Percentiles rank a stretch among this genome's conserved stretches.
phyloP scores from a whole-genome alignment of 2,329 filamentous ascomycete species.

The Coleophoma crateriformis region DNA sequence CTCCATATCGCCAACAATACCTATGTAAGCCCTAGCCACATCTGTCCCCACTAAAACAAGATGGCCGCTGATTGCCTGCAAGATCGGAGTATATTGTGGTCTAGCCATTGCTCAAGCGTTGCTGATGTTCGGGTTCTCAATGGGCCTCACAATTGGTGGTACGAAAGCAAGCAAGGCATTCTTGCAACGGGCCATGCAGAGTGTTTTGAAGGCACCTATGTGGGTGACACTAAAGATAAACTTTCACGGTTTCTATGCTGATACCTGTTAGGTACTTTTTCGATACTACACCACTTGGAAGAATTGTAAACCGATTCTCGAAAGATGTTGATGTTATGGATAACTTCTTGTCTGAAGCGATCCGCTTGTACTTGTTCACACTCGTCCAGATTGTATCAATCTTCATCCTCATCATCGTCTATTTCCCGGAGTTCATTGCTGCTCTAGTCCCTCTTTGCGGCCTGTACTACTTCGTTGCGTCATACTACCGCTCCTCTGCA shows the following conservation, averaged over 20 bases:
- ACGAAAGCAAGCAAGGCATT: constrained; percentile 75
- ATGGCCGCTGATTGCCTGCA: neutral
- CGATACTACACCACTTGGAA: constrained; percentile 64
- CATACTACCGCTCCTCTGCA: constrained; percentile 72
- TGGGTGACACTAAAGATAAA: constrained; percentile 29
- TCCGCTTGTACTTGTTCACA: constrained; percentile 85
- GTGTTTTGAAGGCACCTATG: constrained; percentile 65
- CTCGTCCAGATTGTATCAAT: constrained; percentile 73
- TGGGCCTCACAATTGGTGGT: constrained; percentile 67
- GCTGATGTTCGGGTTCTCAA: constrained; percentile 73
- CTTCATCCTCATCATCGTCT: constrained; percentile 82
- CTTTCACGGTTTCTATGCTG: neutral
- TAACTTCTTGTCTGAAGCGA: constrained; percentile 77
- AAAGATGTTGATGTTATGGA: constrained; percentile 94
- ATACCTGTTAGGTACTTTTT: constrained; percentile 66
- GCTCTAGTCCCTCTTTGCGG: constrained; percentile 55
- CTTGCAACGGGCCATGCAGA: constrained; percentile 68
- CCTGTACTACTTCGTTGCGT: constrained; percentile 54
- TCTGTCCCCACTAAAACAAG: neutral
- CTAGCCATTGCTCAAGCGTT: constrained; percentile 64
- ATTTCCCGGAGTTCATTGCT: constrained; percentile 64
- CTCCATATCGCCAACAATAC: constrained; percentile 54
- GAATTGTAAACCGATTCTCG: constrained; percentile 83
- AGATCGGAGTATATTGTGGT: constrained; percentile 63
- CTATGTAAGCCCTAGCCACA: neutral